phyloP scores from a whole-genome alignment of 495 filamentous ascomycete species.

The Staphylotrichum tortipilum region DNA sequence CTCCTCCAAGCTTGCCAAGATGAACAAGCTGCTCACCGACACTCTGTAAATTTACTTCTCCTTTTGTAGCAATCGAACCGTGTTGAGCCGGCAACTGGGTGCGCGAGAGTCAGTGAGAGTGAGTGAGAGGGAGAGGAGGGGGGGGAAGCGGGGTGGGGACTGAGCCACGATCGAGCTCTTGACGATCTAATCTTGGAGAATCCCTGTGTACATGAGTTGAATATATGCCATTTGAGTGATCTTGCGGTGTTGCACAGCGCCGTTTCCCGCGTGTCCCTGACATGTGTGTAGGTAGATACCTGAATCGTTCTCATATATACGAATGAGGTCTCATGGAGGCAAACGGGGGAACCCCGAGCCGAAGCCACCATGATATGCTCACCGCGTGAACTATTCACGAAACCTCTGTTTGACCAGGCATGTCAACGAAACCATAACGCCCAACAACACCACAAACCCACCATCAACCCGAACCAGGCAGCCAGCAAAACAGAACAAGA shows the following conservation, averaged over 20 bases:
- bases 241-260: background rate
- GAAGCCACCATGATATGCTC: no score
- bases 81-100: conserved; percentile 1
- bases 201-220: conserved; percentile 16
- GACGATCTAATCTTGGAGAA: background rate
- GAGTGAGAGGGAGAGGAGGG: background rate
- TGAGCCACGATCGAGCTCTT: background rate
- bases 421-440: background rate
- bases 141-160: no score
- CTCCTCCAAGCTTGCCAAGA: conserved; percentile 85
- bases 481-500: background rate
- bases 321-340: no score
- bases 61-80: conserved; percentile 12
- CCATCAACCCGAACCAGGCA: background rate
- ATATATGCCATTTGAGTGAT: conserved; percentile 6
- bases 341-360: no score
- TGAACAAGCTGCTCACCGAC: conserved; percentile 98
- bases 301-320: no score
- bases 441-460: background rate
- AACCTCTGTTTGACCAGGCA: background rate
- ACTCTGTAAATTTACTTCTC: conserved; percentile 63
- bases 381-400: no score
- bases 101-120: background rate
- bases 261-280: no score
- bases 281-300: no score